A percentile compares a stretch with the other conserved stretches of the same genome.
phyloP scores from a whole-genome alignment of 495 filamentous ascomycete genomes.

The Staphylotrichum longicolle region DNA sequence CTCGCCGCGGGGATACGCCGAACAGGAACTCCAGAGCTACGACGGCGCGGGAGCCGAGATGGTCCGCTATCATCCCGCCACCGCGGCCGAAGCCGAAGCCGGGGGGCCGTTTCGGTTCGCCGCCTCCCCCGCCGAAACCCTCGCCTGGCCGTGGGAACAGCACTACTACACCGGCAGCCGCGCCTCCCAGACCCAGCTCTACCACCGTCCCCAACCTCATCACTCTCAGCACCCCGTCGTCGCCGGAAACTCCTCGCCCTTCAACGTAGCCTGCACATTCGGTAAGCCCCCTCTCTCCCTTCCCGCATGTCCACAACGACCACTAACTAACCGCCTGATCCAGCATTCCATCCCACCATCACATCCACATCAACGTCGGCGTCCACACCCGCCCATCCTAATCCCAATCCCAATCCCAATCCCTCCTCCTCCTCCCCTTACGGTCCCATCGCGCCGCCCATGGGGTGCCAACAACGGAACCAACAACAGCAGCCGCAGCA shows the following conservation, averaged over 20 bases:
- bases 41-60: neutral
- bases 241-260: neutral
- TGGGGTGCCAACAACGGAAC: neutral
- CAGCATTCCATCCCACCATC: neutral
- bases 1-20: neutral
- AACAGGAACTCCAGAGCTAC: neutral
- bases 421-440: constrained; percentile 5
- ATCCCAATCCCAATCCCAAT: neutral
- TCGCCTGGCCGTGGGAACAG: constrained; percentile 8
- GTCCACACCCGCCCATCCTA: neutral
- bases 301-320: no score
- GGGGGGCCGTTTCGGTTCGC: no score
- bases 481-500: neutral
- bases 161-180: neutral
- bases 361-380: neutral
- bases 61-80: neutral
- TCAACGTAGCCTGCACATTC: neutral
- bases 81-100: neutral
- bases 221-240: no score
- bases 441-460: constrained; percentile 15
- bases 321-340: no score
- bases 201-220: neutral
- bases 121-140: neutral
- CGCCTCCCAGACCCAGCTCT: neutral
- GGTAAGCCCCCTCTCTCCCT: neutral